These are phyloP conservation scores for Camelina neglecta DNA, from an alignment of 345 rosid species.

Conservation along the genomic window DNA sequence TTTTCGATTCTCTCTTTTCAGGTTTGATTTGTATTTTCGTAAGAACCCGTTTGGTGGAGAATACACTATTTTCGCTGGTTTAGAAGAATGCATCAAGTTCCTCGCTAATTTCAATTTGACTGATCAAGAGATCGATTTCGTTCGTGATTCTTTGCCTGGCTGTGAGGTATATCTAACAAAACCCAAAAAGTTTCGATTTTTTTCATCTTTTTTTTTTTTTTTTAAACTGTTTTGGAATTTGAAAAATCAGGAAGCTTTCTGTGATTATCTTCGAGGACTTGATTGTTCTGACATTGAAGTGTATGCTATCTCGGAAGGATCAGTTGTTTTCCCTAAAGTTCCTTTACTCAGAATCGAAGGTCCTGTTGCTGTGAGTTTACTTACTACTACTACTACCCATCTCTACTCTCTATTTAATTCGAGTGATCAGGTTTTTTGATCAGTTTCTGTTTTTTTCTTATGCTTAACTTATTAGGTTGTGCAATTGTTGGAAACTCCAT, in stretches of 20 bases:
- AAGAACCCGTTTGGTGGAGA: slow-evolving; percentile 95
- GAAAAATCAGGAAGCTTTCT: slow-evolving; percentile 71
- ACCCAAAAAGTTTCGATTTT: neutral
- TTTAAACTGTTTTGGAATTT: neutral
- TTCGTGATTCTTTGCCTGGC: slow-evolving; percentile 64
- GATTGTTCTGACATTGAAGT: slow-evolving; percentile 93
- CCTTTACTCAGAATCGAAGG: slow-evolving; percentile 92
- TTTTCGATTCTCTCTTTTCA: slow-evolving; percentile 37
- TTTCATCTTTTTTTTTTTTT: neutral
- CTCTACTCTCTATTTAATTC: neutral
- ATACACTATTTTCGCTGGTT: slow-evolving; percentile 86
- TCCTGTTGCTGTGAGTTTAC: slow-evolving; percentile 80
- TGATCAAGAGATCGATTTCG: slow-evolving; percentile 71
- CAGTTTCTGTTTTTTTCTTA: neutral
- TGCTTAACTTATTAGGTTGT: slow-evolving; percentile 59
- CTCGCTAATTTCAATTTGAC: slow-evolving; percentile 80
- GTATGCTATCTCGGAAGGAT: slow-evolving; percentile 84
- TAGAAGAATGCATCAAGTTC: slow-evolving; percentile 88
- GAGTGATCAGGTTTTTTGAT: neutral
- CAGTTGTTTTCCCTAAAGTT: slow-evolving; percentile 93
- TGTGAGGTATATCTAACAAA: slow-evolving; percentile 54
- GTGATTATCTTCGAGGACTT: slow-evolving; percentile 72
- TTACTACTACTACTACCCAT: neutral
- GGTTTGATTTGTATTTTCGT: slow-evolving; percentile 92
- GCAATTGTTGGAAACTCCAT: slow-evolving; percentile 95